Conservation (phyloP, 192 early-diverging fungal genomes). For the Linnemannia schmuckeri region DNA sequence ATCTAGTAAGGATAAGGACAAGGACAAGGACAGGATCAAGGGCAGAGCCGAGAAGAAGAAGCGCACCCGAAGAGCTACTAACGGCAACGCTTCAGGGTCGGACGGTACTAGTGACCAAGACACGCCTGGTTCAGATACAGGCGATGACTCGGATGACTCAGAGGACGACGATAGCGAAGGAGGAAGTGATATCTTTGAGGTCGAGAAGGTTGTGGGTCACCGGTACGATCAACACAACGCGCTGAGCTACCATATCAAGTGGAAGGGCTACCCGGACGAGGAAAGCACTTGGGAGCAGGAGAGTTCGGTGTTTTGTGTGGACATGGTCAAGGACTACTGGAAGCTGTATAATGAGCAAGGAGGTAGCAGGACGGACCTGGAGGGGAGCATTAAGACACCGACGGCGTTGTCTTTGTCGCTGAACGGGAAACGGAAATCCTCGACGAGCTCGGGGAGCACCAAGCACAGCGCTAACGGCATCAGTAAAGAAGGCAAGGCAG, state of each 20-base stretch:
- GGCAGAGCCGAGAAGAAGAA: background rate
- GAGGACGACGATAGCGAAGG: background rate
- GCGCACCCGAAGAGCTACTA: background rate
- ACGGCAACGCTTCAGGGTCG: background rate
- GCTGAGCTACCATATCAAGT: conserved; percentile 39
- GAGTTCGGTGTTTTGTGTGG: conserved; percentile 12
- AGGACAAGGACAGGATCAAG: background rate
- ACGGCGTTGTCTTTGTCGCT: background rate
- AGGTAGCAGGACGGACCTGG: conserved; percentile 10
- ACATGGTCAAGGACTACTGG: conserved; percentile 29
- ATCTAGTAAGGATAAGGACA: background rate
- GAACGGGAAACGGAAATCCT: background rate
- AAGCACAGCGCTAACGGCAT: background rate
- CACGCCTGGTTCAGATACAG: background rate
- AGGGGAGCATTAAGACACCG: background rate
- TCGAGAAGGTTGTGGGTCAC: conserved; percentile 42
- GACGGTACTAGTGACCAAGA: background rate
- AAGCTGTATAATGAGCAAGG: background rate
- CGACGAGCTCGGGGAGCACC: background rate
- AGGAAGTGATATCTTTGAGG: conserved; percentile 32
- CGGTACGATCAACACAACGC: background rate
- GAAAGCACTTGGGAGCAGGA: conserved; percentile 50
- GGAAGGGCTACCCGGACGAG: conserved; percentile 40
- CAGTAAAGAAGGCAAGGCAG: background rate
- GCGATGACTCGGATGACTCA: conserved; percentile 14